phyloP scores from a whole-genome alignment of 352 stramenopile species.

The Pythium myriotylum region DNA sequence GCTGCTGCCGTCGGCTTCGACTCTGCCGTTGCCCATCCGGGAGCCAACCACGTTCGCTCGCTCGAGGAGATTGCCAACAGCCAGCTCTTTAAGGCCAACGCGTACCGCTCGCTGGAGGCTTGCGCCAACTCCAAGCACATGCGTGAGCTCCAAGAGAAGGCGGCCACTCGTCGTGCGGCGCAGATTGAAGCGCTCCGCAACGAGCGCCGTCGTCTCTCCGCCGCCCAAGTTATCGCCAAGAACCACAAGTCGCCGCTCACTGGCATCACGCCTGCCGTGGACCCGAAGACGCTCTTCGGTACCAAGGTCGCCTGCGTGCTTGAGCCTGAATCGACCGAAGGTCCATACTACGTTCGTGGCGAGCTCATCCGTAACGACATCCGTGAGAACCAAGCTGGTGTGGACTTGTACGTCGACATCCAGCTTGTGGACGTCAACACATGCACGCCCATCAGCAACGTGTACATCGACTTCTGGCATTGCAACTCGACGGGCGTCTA shows the following conservation, averaged over 20 bases:
- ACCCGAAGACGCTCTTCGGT: constrained; percentile 10
- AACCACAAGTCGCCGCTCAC: constrained; percentile 15
- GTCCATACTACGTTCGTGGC: constrained; percentile 22
- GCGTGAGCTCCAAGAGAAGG: constrained; percentile 10
- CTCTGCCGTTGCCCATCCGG: constrained; percentile 1
- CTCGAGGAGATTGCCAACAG: background rate
- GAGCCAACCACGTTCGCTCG: constrained; percentile 2
- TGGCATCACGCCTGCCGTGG: constrained; percentile 1
- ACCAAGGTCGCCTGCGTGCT: constrained; percentile 17
- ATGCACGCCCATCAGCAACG: constrained; percentile 14
- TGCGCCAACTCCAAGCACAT: constrained; percentile 3
- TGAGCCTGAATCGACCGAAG: constrained; percentile 18
- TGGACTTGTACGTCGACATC: constrained; percentile 20
- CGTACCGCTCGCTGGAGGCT: constrained; percentile 6
- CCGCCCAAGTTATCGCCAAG: constrained; percentile 6
- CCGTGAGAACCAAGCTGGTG: constrained; percentile 16
- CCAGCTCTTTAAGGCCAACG: background rate
- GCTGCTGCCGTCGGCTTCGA: background rate
- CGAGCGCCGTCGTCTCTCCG: constrained; percentile 3
- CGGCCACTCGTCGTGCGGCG: background rate
- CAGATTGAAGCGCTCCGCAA: background rate
- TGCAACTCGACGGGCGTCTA: constrained; percentile 28
- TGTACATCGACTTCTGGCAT: constrained; percentile 29
- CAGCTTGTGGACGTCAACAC: constrained; percentile 26
- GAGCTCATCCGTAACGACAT: constrained; percentile 26